A percentile compares a stretch with the other conserved stretches of the same genome.
phyloP scores from a whole-genome alignment of 73 alveolate species.

The Blepharisma japonicum region DNA sequence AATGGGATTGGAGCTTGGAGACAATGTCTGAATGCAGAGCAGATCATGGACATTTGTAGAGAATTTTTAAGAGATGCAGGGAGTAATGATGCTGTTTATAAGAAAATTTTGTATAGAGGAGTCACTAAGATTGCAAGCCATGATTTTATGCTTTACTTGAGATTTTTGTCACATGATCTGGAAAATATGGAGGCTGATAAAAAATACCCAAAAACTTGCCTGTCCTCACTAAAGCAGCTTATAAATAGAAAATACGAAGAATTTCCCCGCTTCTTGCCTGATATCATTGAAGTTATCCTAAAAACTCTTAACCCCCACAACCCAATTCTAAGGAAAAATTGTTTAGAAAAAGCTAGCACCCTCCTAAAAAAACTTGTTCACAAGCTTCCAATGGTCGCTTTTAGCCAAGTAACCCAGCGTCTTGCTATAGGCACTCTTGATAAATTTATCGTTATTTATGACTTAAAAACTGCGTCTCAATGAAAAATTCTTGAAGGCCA shows the following conservation, averaged over 20 bases:
- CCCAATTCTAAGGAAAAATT: conserved; percentile 51
- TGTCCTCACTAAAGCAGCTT: neutral
- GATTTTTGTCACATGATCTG: neutral
- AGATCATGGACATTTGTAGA: neutral
- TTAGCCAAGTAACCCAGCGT: conserved; percentile 79
- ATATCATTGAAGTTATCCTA: conserved; percentile 29
- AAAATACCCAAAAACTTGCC: neutral
- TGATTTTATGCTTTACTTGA: neutral
- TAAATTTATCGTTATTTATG: conserved; percentile 84
- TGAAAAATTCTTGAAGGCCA: conserved; percentile 88
- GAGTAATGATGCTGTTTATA: neutral
- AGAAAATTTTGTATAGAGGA: neutral
- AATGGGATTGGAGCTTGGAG: conserved; percentile 21
- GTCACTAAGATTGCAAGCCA: neutral
- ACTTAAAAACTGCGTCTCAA: conserved; percentile 75
- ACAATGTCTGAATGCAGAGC: neutral
- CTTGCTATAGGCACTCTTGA: conserved; percentile 87
- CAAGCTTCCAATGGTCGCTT: conserved; percentile 90
- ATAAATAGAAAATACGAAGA: neutral
- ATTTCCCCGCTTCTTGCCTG: neutral
- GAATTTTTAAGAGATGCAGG: neutral
- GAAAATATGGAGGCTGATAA: conserved; percentile 17
- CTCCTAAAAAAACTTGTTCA: conserved; percentile 71
- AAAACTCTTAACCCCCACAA: conserved; percentile 62
- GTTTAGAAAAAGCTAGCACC: conserved; percentile 39